Evolutionary conservation across 306 rosid species (phyloP), one percentile per base, ranked within the genome.

Genomic region (Aeschynomene evenia): DNA sequence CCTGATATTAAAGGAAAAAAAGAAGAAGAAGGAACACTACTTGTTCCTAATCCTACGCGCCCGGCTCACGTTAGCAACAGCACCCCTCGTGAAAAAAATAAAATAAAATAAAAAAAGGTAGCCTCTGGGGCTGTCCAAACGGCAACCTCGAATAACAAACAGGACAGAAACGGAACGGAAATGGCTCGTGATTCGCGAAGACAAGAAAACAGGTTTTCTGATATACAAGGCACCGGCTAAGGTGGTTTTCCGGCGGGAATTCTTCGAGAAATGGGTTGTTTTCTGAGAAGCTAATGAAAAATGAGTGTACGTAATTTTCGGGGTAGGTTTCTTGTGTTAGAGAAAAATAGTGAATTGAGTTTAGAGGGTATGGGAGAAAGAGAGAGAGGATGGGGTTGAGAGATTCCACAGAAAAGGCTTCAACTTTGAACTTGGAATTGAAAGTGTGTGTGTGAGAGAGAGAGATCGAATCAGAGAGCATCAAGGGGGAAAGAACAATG

Each of bases 361-460:
- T 45, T 29, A 46, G 10, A 52, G 73, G 43, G 80, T n/a, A 77
- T 19, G 82, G 74, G 77, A 68, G 77, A 73, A n/a, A n/a, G n/a
- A n/a, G n/a, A n/a, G n/a, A n/a, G 76, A 81, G 54, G 49, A 58
- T 71, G 72, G 75, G 69, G 78, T 72, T 58, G 86, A 73, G 69
- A 72, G 86, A 80, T 83, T 79, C 84, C 63, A 43, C 60, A 37
- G 24, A 19, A 40, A 13, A 66, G 34, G 8, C 29, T 53, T 49
- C 42, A 40, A 66, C 66, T 49, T 67, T 56, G 65, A 39, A 77
- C 37, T 29, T 40, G 21, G 50, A 48, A 63, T 45, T 45, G 51
- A 21, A 16, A 45, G 51, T 45, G 51, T 18, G 20, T n/a, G 55
- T 7, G 26, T 20, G 29, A 51, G 24, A 50, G 28, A 3, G 28